Percentiles rank a stretch among this genome's conserved stretches.
phyloP scores from a whole-genome alignment of 2,329 filamentous ascomycete genomes.

The Aspergillus sp. region DNA sequence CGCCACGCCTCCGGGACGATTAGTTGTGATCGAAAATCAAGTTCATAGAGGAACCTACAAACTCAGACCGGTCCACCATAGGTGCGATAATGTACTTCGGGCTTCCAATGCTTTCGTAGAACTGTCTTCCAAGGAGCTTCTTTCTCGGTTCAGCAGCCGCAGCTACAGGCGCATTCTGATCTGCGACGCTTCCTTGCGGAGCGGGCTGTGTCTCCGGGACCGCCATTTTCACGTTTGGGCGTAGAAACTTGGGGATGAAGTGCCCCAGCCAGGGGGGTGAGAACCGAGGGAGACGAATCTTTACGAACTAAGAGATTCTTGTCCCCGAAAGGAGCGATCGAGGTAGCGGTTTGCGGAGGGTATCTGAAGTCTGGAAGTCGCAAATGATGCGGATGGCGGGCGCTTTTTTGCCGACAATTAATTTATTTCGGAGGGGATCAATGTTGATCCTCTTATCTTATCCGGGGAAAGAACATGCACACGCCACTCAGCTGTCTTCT shows the following conservation, averaged over 20 bases:
- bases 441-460: conserved; percentile 34
- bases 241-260: conserved; percentile 13
- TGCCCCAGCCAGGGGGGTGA: conserved; percentile 34
- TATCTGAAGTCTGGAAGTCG: not conserved
- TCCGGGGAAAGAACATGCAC: conserved; percentile 14
- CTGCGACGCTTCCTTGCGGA: conserved; percentile 20
- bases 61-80: conserved; percentile 98
- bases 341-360: not conserved
- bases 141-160: conserved; percentile 21
- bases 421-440: conserved; percentile 28
- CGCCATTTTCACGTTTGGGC: conserved; percentile 30
- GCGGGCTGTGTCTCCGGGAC: conserved; percentile 23
- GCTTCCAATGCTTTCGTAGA: conserved; percentile 92
- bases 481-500: not conserved
- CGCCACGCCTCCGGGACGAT: conserved; percentile 75
- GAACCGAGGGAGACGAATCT: conserved; percentile 34
- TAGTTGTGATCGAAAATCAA: conserved; percentile 9
- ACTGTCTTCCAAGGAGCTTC: conserved; percentile 81
- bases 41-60: conserved; percentile 60
- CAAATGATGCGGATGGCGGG: conserved; percentile 11
- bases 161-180: conserved; percentile 23
- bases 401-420: conserved; percentile 25
- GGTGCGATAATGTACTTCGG: conserved; percentile 90
- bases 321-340: not conserved
- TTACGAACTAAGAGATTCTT: conserved; percentile 19